Conservation (phyloP, 1,284 basidiomycete species). For the Ceratobasidium sp. region DNA sequence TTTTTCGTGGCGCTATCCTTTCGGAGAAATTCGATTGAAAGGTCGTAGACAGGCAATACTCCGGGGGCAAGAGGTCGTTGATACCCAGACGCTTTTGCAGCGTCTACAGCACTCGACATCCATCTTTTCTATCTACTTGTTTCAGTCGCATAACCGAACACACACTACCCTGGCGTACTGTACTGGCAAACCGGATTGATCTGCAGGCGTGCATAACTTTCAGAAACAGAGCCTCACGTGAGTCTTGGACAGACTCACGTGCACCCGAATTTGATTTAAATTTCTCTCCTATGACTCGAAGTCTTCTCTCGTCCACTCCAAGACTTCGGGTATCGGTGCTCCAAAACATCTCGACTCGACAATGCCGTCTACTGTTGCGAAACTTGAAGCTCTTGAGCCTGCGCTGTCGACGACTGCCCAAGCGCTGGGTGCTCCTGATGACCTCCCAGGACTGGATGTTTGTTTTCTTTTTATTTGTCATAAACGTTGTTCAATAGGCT, state of each 20-base stretch:
- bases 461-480: not conserved
- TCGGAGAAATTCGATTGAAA: conserved; percentile 72
- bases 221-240: conserved; percentile 9
- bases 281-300: conserved; percentile 13
- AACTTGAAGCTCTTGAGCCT: conserved; percentile 4
- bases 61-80: conserved; percentile 67
- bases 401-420: conserved; percentile 12
- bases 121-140: not conserved
- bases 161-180: not conserved
- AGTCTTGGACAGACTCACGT: not conserved
- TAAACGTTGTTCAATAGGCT: no score
- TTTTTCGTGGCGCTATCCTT: conserved; percentile 53
- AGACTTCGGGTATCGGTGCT: not conserved
- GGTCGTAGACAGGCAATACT: conserved; percentile 81
- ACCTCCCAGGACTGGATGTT: conserved; percentile 21
- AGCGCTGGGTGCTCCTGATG: conserved; percentile 16
- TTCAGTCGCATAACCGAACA: not conserved
- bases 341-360: not conserved
- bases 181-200: not conserved
- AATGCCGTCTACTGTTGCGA: conserved; percentile 11
- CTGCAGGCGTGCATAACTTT: conserved; percentile 14
- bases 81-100: not conserved
- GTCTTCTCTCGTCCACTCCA: conserved; percentile 3
- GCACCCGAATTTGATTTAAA: conserved; percentile 19
- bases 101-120: conserved; percentile 8